Evolutionary conservation across 2,329 filamentous ascomycete species (phyloP).

Genomic region (Monilinia aucupariae): DNA sequence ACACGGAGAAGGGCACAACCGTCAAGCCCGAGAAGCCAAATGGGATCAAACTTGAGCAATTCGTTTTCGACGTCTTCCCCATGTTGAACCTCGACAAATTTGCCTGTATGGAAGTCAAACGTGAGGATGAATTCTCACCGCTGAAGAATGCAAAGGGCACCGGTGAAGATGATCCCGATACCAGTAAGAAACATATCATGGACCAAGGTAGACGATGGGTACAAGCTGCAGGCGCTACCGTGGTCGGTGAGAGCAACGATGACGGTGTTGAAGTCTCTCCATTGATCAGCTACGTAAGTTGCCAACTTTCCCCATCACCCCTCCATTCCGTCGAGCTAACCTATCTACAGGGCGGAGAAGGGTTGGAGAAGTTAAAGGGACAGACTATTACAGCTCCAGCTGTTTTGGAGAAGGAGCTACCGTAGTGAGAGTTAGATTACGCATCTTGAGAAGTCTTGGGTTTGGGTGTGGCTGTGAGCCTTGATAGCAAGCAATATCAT

Average conservation of each 20-base stretch:
- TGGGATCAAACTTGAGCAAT: slow-evolving; percentile 98
- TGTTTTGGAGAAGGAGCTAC: slow-evolving; percentile 43
- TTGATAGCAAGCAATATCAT: slow-evolving; percentile 6
- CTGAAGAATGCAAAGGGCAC: slow-evolving; percentile 85
- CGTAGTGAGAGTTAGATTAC: slow-evolving; percentile 12
- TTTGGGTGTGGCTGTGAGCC: neutral
- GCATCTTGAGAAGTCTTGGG: neutral
- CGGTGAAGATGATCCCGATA: slow-evolving; percentile 89
- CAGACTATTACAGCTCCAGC: slow-evolving; percentile 49
- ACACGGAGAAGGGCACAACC: slow-evolving; percentile 68
- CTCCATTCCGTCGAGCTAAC: slow-evolving; percentile 41
- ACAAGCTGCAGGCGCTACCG: slow-evolving; percentile 67
- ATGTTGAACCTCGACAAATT: slow-evolving; percentile 82
- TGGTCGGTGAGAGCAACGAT: slow-evolving; percentile 58
- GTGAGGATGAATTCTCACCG: slow-evolving; percentile 96
- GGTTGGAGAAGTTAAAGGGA: slow-evolving; percentile 51
- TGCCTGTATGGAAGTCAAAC: slow-evolving; percentile 89
- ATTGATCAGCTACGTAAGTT: slow-evolving; percentile 88
- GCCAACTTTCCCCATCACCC: neutral
- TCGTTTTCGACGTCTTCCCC: slow-evolving; percentile 98
- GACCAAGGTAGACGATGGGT: slow-evolving; percentile 83
- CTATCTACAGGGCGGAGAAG: slow-evolving; percentile 57
- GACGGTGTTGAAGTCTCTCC: slow-evolving; percentile 85
- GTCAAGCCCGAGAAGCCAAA: slow-evolving; percentile 94
- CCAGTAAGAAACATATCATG: slow-evolving; percentile 86